phyloP scores from a whole-genome alignment of 345 rosid genomes.

The Isatis tinctoria region DNA sequence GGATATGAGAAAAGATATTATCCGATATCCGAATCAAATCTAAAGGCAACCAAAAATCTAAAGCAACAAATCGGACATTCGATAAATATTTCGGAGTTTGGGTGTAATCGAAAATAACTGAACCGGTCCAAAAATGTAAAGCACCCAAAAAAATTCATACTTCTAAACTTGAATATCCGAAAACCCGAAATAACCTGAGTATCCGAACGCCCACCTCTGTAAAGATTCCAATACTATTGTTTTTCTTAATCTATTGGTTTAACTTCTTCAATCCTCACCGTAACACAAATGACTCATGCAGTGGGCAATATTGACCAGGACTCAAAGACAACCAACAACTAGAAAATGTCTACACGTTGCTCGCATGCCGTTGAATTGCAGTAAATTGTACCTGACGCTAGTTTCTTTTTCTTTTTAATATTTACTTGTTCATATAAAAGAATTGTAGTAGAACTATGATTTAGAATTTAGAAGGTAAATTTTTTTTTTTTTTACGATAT shows the following conservation, averaged over 20 bases:
- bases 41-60: no score
- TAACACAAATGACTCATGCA: conserved; percentile 27
- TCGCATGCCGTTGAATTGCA: conserved; percentile 27
- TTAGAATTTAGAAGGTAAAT: background rate
- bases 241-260: background rate
- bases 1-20: no score
- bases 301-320: background rate
- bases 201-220: no score
- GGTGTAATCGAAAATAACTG: no score
- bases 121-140: no score
- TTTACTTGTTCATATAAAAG: background rate
- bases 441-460: background rate
- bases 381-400: conserved; percentile 3
- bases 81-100: no score
- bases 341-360: conserved; percentile 19
- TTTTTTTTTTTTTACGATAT: background rate
- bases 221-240: no score
- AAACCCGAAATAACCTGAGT: no score
- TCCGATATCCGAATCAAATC: no score
- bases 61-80: no score
- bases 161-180: no score
- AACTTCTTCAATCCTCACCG: background rate
- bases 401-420: background rate
- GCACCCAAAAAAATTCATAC: no score
- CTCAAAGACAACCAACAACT: background rate